Percentiles rank a stretch among this genome's conserved stretches.
phyloP scores from a whole-genome alignment of 371 early-diverging fungal species.

The Synchytrium microbalum region DNA sequence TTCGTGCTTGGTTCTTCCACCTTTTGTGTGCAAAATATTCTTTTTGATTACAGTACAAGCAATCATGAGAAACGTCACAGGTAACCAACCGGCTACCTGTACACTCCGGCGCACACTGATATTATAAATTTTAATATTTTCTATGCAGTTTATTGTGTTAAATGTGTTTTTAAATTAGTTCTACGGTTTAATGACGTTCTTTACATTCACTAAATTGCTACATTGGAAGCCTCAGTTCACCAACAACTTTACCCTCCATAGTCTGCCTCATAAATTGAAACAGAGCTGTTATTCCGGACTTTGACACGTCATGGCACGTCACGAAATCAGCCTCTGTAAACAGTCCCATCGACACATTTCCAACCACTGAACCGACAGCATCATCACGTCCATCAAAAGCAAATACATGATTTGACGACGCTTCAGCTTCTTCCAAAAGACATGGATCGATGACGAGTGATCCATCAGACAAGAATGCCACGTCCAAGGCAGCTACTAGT shows the following conservation, averaged over 20 bases:
- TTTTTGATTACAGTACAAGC: too few species aligned
- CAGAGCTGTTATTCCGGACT: neutral
- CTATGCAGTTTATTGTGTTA: too few species aligned
- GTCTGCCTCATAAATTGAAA: neutral
- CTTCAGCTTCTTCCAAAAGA: constrained; percentile 58
- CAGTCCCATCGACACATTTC: constrained; percentile 55
- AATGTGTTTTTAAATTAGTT: too few species aligned
- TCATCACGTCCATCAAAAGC: constrained; percentile 54
- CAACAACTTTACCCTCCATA: neutral
- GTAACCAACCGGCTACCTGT: too few species aligned
- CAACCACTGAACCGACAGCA: constrained; percentile 25
- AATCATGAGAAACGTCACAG: too few species aligned
- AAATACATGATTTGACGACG: constrained; percentile 73
- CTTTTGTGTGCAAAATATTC: too few species aligned
- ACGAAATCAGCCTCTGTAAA: constrained; percentile 52
- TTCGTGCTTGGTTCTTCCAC: too few species aligned
- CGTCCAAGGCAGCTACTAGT: constrained; percentile 63
- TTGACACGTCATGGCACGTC: neutral
- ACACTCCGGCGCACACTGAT: too few species aligned
- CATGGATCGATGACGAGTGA: constrained; percentile 72
- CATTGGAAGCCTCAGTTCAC: neutral
- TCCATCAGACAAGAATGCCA: constrained; percentile 55
- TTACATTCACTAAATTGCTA: too few species aligned
- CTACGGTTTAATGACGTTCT: too few species aligned
- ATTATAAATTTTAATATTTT: too few species aligned